Conservation (phyloP, 1,139 yeast species). For the Taiozyma sp. region DNA sequence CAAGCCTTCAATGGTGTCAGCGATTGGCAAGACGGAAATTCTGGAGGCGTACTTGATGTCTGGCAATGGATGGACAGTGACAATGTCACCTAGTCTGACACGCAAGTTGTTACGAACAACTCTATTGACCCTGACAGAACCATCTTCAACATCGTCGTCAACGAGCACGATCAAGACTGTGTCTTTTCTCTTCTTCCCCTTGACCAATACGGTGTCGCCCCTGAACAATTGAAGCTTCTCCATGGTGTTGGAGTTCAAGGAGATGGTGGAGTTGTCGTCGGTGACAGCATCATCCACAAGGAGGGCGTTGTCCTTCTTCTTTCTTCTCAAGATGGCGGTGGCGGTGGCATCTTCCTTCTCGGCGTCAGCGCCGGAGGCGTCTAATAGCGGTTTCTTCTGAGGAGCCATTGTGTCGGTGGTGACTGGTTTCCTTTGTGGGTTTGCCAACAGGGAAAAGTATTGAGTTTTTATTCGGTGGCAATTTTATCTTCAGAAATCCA, state of each 20-base stretch:
- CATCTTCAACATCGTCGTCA: slow-evolving; percentile 96
- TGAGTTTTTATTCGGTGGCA: background rate
- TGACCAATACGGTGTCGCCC: slow-evolving; percentile 95
- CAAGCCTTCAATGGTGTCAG: slow-evolving; percentile 97
- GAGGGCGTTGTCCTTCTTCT: slow-evolving; percentile 93
- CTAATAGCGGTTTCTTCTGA: slow-evolving; percentile 39
- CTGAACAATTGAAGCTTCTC: slow-evolving; percentile 92
- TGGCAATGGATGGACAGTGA: slow-evolving; percentile 92
- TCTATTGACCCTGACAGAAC: slow-evolving; percentile 90
- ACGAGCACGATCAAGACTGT: slow-evolving; percentile 96
- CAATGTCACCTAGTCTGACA: slow-evolving; percentile 89
- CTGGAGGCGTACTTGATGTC: slow-evolving; percentile 93
- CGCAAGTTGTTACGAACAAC: slow-evolving; percentile 94
- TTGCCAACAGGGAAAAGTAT: background rate
- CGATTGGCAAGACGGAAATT: slow-evolving; percentile 94
- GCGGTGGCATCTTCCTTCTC: slow-evolving; percentile 81
- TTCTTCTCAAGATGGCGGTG: slow-evolving; percentile 93
- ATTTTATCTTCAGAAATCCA: background rate
- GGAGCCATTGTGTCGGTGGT: slow-evolving; percentile 23
- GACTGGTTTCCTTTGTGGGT: background rate
- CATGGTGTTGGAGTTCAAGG: slow-evolving; percentile 94
- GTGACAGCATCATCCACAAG: slow-evolving; percentile 96
- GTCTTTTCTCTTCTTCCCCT: slow-evolving; percentile 97
- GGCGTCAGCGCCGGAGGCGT: slow-evolving; percentile 51
- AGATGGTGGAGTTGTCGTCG: slow-evolving; percentile 95